Base-by-base conservation (phyloP, 2,329 filamentous ascomycete species). In the Didymella keratinophila region DNA sequence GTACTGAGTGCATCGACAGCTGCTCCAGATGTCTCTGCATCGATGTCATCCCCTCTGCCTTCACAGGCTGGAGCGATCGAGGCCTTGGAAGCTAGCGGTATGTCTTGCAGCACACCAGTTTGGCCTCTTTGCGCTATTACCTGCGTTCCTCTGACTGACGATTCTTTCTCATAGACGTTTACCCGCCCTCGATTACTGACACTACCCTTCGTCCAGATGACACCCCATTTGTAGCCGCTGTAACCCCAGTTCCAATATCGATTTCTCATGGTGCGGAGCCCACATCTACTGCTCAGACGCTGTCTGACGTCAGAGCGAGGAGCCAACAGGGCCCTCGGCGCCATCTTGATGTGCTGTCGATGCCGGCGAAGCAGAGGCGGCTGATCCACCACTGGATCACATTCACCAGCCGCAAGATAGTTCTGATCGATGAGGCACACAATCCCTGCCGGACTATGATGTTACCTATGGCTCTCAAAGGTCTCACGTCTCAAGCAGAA, bases 361-460 rank as follows among this genome's bases (percentile, higher is more conserved):
- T 56, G 43, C 60, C 60, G 4, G 48, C 52, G 1, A 60, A 53
- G 36, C 60, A 62, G 36, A 62, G 57, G 43, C 48, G 52, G 8
- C 56, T 62, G 1, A 62, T 62, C 9, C 56, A 60, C 32, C 60
- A 62, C 45, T 62, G 56, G 56, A 48, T 62, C 25, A 60, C 60
- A 12, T 62, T 62, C 23, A 60, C 56, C 3, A 60, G 56, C 23
- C 51, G 56, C 16, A 62, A 62, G 25, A 20, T 62, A 10, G 56
- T 60, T 4, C 34, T 62, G 14, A 56, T 62, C 20, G 60, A 62
- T 18, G 56, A 60, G 28, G 44, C 60, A 14, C 56, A 62, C 21
- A 62, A 62, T 14, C 60, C 60, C 2, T 62, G 60, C 10, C 60
- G 56, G 7, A 62, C 60, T 5, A 60, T 62, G 56, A 62, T 62